Percentiles rank a stretch among this genome's conserved stretches.
phyloP scores from a whole-genome alignment of 768 basidiomycete species.

The Lanmaoa pseudosensibilis region DNA sequence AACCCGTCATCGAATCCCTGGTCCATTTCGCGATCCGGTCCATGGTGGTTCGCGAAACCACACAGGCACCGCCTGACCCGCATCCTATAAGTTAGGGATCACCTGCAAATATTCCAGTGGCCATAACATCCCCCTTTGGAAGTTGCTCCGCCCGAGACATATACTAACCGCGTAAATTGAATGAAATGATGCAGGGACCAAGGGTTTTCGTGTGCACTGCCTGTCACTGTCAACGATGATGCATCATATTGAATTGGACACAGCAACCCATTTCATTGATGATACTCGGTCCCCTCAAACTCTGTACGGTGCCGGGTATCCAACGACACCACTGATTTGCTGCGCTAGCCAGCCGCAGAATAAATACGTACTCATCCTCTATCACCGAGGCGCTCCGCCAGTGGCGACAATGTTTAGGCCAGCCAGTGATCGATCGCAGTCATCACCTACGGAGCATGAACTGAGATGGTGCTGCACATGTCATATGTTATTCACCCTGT shows the following conservation, averaged over 20 bases:
- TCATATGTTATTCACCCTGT: constrained; percentile 2
- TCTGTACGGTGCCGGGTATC: neutral
- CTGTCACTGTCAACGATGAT: constrained; percentile 1
- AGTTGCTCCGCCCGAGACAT: too few species aligned
- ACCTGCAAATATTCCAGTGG: too few species aligned
- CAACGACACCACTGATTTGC: neutral
- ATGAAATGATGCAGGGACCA: neutral
- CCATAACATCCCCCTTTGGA: too few species aligned
- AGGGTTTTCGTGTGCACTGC: neutral
- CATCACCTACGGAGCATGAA: neutral
- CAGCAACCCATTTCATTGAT: neutral
- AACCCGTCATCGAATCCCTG: too few species aligned
- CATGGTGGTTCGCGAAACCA: too few species aligned
- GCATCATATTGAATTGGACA: neutral
- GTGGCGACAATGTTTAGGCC: constrained; percentile 3
- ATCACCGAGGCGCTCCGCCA: neutral
- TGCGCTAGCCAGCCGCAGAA: neutral
- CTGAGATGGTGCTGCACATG: neutral
- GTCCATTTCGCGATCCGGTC: too few species aligned
- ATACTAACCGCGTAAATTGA: neutral
- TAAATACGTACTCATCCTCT: constrained; percentile 3
- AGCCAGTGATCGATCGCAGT: neutral
- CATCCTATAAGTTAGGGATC: neutral
- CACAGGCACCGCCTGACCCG: too few species aligned
- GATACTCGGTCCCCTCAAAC: neutral